Percentiles rank a stretch among this genome's conserved stretches.
Evolutionary conservation across 2,329 filamentous ascomycete genomes (phyloP).

Genomic region (Bretziella fagacearum): DNA sequence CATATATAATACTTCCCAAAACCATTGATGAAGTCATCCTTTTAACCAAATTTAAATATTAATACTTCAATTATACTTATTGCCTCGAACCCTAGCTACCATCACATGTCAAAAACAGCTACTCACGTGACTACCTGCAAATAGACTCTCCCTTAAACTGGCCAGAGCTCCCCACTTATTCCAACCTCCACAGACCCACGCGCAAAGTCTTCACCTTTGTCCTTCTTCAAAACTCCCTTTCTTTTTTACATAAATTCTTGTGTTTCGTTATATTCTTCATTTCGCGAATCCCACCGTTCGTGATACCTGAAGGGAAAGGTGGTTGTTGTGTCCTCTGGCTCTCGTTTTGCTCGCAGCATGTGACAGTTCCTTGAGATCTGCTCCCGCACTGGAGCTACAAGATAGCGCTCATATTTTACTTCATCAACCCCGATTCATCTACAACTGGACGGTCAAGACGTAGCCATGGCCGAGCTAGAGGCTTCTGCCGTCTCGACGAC

Average conservation of each 20-base stretch:
- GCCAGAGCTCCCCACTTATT: conserved; percentile 9
- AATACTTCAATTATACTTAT: too few relatives aligned
- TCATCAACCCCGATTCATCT: not conserved
- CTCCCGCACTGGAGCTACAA: conserved; percentile 13
- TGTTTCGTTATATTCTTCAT: not conserved
- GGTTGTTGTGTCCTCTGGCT: conserved; percentile 3
- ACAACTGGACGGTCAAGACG: not conserved
- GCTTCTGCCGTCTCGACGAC: not conserved
- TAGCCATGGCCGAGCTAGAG: not conserved
- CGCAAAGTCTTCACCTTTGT: conserved; percentile 12
- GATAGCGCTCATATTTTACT: not conserved
- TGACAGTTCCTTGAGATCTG: conserved; percentile 9
- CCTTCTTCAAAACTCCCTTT: not conserved
- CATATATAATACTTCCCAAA: too few relatives aligned
- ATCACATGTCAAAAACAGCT: too few relatives aligned
- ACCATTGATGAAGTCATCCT: too few relatives aligned
- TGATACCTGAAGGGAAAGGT: not conserved
- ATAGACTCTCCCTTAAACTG: too few relatives aligned
- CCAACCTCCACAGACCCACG: conserved; percentile 8
- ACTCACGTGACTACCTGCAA: conserved; percentile 5
- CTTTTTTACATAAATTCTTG: not conserved
- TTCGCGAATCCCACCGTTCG: conserved; percentile 2
- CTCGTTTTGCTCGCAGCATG: conserved; percentile 8
- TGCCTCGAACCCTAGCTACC: too few relatives aligned
- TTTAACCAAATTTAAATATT: too few relatives aligned